Percentiles rank a stretch among this genome's conserved stretches.
These are phyloP conservation scores for Fusarium concolor DNA, from an alignment of 2,329 filamentous ascomycete species.

Conservation along the genomic window DNA sequence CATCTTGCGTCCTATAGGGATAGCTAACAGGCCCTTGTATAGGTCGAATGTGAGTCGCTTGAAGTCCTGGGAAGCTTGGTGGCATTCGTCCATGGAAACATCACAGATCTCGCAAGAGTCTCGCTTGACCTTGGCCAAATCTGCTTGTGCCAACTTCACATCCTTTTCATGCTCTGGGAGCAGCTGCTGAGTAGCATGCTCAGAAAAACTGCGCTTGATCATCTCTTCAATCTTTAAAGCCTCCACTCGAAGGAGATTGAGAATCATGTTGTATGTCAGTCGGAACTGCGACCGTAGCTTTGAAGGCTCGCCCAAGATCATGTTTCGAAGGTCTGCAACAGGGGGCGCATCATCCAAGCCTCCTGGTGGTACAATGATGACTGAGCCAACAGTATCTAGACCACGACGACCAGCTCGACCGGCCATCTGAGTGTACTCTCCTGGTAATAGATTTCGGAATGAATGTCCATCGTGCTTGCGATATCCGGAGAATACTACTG, in stretches of 20 bases:
- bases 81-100: slow-evolving; percentile 80
- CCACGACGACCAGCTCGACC: slow-evolving; percentile 93
- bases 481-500: slow-evolving; percentile 97
- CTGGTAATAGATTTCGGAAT: slow-evolving; percentile 90
- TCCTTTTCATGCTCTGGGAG: slow-evolving; percentile 96
- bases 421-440: slow-evolving; percentile 99
- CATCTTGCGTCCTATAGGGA: slow-evolving; percentile 84
- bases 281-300: slow-evolving; percentile 97
- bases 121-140: slow-evolving; percentile 88
- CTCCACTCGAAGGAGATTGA: slow-evolving; percentile 94
- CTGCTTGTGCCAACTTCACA: slow-evolving; percentile 90
- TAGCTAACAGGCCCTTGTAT: slow-evolving; percentile 79
- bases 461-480: slow-evolving; percentile 94
- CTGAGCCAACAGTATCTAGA: slow-evolving; percentile 90
- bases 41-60: slow-evolving; percentile 83
- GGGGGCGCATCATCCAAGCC: slow-evolving; percentile 88
- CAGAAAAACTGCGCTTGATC: slow-evolving; percentile 99
- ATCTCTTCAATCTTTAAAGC: slow-evolving; percentile 99
- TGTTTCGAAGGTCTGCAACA: slow-evolving; percentile 83
- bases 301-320: slow-evolving; percentile 96
- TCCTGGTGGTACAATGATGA: slow-evolving; percentile 89
- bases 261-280: slow-evolving; percentile 99
- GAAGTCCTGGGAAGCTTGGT: slow-evolving; percentile 83
- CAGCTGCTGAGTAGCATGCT: slow-evolving; percentile 95
- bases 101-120: slow-evolving; percentile 87